A percentile compares a stretch with the other conserved stretches of the same genome.
phyloP scores from a whole-genome alignment of 805 yeast species.

The Wickerhamiella bombiphila region DNA sequence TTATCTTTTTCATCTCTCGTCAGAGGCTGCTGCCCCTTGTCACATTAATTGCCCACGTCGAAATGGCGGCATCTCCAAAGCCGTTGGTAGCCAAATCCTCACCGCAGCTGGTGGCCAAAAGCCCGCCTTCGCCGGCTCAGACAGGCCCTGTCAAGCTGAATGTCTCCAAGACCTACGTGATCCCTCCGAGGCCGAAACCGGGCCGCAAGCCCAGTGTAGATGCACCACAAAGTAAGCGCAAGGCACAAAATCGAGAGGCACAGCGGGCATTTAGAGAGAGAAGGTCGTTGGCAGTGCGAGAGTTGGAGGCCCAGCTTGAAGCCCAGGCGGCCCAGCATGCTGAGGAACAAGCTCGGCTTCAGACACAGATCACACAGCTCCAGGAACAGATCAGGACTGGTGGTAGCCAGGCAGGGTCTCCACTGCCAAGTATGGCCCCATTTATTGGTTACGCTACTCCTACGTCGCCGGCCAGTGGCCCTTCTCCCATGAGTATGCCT shows the following conservation, averaged over 20 bases:
- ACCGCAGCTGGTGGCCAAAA: too few species aligned
- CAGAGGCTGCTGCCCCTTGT: too few species aligned
- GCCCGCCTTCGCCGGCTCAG: neutral
- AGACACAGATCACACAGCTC: constrained; percentile 47
- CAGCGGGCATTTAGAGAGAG: constrained; percentile 67
- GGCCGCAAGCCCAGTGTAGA: constrained; percentile 50
- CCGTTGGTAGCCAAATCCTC: constrained; percentile 1
- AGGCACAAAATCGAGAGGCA: constrained; percentile 62
- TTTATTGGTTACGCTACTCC: neutral
- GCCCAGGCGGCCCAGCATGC: constrained; percentile 62
- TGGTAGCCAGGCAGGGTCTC: neutral
- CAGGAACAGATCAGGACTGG: constrained; percentile 45
- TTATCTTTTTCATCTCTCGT: too few species aligned
- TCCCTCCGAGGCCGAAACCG: constrained; percentile 70
- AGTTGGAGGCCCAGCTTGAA: constrained; percentile 76
- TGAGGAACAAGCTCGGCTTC: constrained; percentile 72
- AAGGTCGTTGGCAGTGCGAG: constrained; percentile 44
- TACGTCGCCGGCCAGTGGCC: neutral
- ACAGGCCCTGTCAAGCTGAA: constrained; percentile 16
- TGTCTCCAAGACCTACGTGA: constrained; percentile 68
- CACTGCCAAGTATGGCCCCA: neutral
- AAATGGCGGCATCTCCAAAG: constrained; percentile 5
- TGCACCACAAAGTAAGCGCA: constrained; percentile 49
- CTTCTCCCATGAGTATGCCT: neutral
- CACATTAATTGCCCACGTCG: too few species aligned